Evolutionary conservation across 1,284 basidiomycete species (phyloP).

Genomic region (Takashimella tepidaria): DNA sequence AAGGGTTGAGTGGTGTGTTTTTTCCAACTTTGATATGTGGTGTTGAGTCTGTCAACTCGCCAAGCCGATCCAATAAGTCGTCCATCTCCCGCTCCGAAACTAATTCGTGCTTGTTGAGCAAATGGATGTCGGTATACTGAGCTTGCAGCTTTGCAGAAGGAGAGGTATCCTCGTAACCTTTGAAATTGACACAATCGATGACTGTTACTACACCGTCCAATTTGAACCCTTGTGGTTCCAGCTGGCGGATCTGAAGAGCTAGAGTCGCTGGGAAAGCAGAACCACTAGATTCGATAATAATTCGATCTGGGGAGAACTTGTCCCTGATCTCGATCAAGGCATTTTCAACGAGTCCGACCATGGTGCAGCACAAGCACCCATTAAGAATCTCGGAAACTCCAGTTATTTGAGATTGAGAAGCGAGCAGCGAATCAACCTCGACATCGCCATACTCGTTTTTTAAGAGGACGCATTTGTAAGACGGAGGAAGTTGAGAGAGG

Average conservation of each 20-base stretch:
- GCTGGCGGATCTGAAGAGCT: constrained; percentile 82
- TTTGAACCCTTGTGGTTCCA: constrained; percentile 69
- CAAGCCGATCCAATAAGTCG: constrained; percentile 74
- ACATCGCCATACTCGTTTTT: constrained; percentile 55
- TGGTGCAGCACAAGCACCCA: constrained; percentile 88
- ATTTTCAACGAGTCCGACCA: constrained; percentile 85
- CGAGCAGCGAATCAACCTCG: constrained; percentile 76
- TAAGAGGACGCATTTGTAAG: constrained; percentile 66
- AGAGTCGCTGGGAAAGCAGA: constrained; percentile 71
- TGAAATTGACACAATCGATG: constrained; percentile 78
- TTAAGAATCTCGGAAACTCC: constrained; percentile 87
- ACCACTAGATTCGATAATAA: constrained; percentile 86
- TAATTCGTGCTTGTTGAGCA: constrained; percentile 87
- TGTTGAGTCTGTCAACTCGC: constrained; percentile 79
- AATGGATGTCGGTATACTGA: constrained; percentile 82
- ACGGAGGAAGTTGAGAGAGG: constrained; percentile 67
- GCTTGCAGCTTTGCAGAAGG: constrained; percentile 87
- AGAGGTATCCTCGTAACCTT: constrained; percentile 81
- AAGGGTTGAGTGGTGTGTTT: constrained; percentile 52
- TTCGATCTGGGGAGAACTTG: constrained; percentile 73
- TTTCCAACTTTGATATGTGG: constrained; percentile 66
- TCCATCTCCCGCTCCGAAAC: constrained; percentile 68
- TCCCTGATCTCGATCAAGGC: constrained; percentile 84
- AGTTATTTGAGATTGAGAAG: constrained; percentile 70
- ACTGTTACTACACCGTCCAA: constrained; percentile 85